Evolutionary conservation across 495 filamentous ascomycete genomes (phyloP).

Genomic region (Hypoxylon fragiforme): DNA sequence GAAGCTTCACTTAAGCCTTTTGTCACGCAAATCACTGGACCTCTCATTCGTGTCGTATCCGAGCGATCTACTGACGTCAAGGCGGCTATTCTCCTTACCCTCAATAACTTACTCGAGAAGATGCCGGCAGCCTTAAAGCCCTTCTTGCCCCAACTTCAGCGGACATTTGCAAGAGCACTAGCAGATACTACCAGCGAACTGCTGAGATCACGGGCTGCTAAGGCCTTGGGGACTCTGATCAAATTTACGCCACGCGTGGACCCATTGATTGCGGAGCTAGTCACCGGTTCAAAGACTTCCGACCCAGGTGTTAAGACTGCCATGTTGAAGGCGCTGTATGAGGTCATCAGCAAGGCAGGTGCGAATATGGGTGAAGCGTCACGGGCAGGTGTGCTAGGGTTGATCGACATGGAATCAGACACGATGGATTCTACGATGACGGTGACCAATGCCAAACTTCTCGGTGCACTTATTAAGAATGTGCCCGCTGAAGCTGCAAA

Average conservation of each 20-base stretch:
- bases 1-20: conserved; percentile 84
- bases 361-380: conserved; percentile 91
- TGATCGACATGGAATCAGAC: conserved; percentile 84
- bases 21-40: conserved; percentile 96
- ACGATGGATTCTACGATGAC: conserved; percentile 74
- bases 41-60: conserved; percentile 94
- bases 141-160: conserved; percentile 93
- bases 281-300: conserved; percentile 87
- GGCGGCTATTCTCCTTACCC: conserved; percentile 87
- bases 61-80: conserved; percentile 95
- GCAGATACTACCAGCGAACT: conserved; percentile 92
- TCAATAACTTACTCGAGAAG: conserved; percentile 95
- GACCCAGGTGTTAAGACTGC: conserved; percentile 90
- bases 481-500: conserved; percentile 67
- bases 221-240: conserved; percentile 92
- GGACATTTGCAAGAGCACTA: conserved; percentile 93
- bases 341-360: conserved; percentile 93
- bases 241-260: conserved; percentile 95
- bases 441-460: conserved; percentile 84
- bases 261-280: conserved; percentile 80
- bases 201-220: conserved; percentile 86
- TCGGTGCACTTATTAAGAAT: conserved; percentile 86
- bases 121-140: conserved; percentile 95
- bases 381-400: conserved; percentile 72
- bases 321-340: conserved; percentile 96